Evolutionary conservation across 768 basidiomycete genomes (phyloP), one percentile per base, ranked within the genome.

Genomic region (Collybia nuda): DNA sequence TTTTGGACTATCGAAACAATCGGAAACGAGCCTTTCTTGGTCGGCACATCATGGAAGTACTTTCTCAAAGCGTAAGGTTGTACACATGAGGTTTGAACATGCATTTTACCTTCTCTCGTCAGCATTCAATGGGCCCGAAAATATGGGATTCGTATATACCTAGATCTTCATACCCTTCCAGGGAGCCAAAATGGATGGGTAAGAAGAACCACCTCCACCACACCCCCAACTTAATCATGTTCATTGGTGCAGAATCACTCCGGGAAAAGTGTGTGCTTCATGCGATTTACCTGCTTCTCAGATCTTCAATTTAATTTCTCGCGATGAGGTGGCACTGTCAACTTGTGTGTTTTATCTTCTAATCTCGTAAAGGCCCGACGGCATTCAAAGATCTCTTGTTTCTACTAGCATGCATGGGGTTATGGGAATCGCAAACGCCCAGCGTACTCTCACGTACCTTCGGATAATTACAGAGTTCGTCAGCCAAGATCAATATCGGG

Each of bases 381-480:
- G 64, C 82, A 85, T 75, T 71, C 63, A 22, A 26, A 14, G n/a
- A 19, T 17, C 32, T 15, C 40, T 50, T 17, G 17, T 32, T 26
- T 43, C 40, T 26, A 57, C 55, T 14, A 56, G 58, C 35, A 55
- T 57, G 19, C 66, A 73, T 48, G 85, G 86, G 15, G 81, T 84
- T 47, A 93, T 93, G 91, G 92, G 92, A 14, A 58, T 92, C 42
- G 90, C 90, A 40, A 94, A 94, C 61, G 93, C 88, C 8, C 78
- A 93, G 65, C 77, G 92, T 19, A 78, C 86, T 14, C 71, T 93
- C 32, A 79, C 88, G 63, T 85, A 88, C 58, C 83, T 94, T 53
- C 80, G 92, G 21, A 75, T 85, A 29, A 67, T 90, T 55, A 78
- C 81, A 41, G 86, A 90, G 69, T 96, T 95, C 72, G 85, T 95